Evolutionary conservation across 179 eudicot genomes (phyloP).

Genomic region (Beta corolliflora): DNA sequence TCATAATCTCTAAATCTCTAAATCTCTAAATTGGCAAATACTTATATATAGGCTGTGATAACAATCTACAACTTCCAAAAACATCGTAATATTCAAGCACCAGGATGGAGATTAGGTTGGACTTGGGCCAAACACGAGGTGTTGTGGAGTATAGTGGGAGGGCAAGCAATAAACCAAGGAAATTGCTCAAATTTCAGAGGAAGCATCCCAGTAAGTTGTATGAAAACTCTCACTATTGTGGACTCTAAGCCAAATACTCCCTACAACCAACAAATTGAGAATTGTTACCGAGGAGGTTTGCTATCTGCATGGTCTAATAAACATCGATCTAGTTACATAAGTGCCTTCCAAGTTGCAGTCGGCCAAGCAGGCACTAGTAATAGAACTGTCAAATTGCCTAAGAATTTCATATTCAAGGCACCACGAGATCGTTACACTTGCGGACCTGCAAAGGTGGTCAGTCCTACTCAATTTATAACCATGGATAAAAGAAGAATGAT

Average conservation of each 20-base stretch:
- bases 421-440: constrained; percentile 71
- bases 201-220: constrained; percentile 59
- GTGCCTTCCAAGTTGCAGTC: constrained; percentile 67
- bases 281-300: constrained; percentile 85
- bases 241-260: constrained; percentile 65
- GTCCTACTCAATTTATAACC: constrained; percentile 42
- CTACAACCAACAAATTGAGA: constrained; percentile 64
- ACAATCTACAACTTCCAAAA: constrained; percentile 74
- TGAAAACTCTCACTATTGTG: constrained; percentile 55
- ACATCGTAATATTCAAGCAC: constrained; percentile 63
- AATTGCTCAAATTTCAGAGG: constrained; percentile 64
- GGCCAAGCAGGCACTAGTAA: constrained; percentile 66
- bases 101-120: constrained; percentile 86
- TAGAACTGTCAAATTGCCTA: constrained; percentile 58
- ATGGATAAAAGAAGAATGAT: constrained; percentile 60
- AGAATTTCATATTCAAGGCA: constrained; percentile 55
- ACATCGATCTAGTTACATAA: constrained; percentile 47
- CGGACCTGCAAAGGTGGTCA: constrained; percentile 63
- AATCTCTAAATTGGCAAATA: neutral
- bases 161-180: constrained; percentile 66
- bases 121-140: constrained; percentile 76
- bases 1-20: too few species aligned
- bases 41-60: constrained; percentile 46
- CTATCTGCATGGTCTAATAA: constrained; percentile 53
- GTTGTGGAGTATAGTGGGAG: constrained; percentile 64